A percentile compares a stretch with the other conserved stretches of the same genome.
phyloP scores from a whole-genome alignment of 345 rosid species.

The Dipteronia dyeriana region DNA sequence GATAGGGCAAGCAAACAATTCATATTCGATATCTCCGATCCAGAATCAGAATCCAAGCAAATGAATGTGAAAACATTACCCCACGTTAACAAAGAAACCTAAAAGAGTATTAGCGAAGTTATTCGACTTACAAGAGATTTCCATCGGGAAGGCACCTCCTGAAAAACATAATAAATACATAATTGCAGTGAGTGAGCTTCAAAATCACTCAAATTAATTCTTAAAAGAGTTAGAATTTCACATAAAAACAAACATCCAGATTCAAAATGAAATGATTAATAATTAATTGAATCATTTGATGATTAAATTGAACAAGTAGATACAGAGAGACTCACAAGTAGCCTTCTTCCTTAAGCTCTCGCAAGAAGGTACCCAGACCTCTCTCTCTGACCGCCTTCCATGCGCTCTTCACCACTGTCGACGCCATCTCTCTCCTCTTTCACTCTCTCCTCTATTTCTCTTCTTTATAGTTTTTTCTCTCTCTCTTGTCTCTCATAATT shows the following conservation, averaged over 20 bases:
- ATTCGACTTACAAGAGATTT: constrained; percentile 74
- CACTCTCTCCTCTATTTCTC: background rate
- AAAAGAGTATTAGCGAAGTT: background rate
- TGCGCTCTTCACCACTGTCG: constrained; percentile 66
- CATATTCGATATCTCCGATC: too few relatives aligned
- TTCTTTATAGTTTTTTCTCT: too few relatives aligned
- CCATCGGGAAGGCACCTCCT: constrained; percentile 80
- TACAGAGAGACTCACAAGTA: constrained; percentile 44
- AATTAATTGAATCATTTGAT: too few relatives aligned
- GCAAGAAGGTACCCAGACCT: constrained; percentile 66
- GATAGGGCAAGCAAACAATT: too few relatives aligned
- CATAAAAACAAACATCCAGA: background rate
- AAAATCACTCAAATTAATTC: background rate
- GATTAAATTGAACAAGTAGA: background rate
- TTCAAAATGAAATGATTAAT: background rate
- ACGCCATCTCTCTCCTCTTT: constrained; percentile 54
- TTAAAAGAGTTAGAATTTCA: background rate
- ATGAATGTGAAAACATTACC: too few relatives aligned
- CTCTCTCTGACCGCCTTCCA: constrained; percentile 65
- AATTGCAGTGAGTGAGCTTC: background rate
- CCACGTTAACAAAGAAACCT: too few relatives aligned
- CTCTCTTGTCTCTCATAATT: too few relatives aligned
- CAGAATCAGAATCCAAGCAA: background rate
- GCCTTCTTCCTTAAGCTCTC: constrained; percentile 77
- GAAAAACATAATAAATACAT: constrained; percentile 21